Evolutionary conservation across 441 rosid species (phyloP), one percentile per base, ranked within the genome.

Genomic region (Kokia cookei): DNA sequence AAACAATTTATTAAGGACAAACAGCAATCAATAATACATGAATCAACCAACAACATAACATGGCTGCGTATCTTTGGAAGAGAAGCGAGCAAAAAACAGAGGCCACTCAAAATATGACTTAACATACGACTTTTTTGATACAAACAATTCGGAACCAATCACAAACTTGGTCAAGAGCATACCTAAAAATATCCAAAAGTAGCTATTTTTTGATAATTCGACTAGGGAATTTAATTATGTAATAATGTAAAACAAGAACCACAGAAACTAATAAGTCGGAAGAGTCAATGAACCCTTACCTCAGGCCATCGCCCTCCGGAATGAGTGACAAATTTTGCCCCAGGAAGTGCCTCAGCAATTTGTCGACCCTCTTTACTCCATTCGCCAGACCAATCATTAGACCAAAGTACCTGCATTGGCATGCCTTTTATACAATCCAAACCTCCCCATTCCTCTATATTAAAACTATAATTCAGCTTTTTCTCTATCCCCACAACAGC

Each of bases 261-360:
- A n/a, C 17, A 47, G 42, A 61, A 62, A 61, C 10, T 66, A 66
- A 47, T 66, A 66, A 26, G 40, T 51, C 0, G 1, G 17, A 51
- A 29, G 24, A 58, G 26, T 29, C 42, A 32, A 58, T 51, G 60
- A 77, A 81, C 53, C 40, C 91, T 82, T 63, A 95, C 98, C 95
- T 93, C 91, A 84, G 98, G 96, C 98, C 99, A 95, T 14, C 96
- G 86, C 51, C 91, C 90, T 61, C 98, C 90, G 0, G 93, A 85
- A 74, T 95, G 99, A 17, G 78, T 77, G 40, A 84, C 80, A 76
- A 90, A 88, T 76, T 84, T 93, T 19, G 97, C 98, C 43, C 67
- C 85, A 2, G 93, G 90, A 81, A 95, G 90, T 58, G 93, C 96
- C 74, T 83, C 83, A 4, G 90, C 89, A 50, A 89, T 80, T 57